Conservation (phyloP, 2,329 filamentous ascomycete genomes). For the Boeremia exigua region DNA sequence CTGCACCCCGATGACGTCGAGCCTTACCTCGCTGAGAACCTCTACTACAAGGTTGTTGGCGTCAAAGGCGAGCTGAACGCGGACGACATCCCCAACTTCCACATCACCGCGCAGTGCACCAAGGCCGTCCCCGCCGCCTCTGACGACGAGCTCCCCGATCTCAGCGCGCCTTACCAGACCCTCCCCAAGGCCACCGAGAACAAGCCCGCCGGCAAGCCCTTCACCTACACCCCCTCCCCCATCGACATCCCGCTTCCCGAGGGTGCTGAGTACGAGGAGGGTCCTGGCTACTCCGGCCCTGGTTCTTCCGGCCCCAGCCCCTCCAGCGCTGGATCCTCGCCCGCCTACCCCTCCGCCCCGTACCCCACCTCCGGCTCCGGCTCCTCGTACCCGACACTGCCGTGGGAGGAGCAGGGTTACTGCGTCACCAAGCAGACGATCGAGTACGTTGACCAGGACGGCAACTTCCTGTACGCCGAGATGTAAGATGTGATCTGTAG, state of each 20-base stretch:
- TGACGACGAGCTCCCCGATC: constrained; percentile 36
- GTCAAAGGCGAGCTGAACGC: constrained; percentile 39
- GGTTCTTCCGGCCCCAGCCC: background rate
- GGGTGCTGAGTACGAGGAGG: constrained; percentile 19
- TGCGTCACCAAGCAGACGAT: constrained; percentile 41
- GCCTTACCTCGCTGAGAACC: constrained; percentile 43
- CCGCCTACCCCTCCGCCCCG: background rate
- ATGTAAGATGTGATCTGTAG: constrained; percentile 14
- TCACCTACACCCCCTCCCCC: constrained; percentile 31
- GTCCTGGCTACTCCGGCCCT: background rate
- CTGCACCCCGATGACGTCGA: constrained; percentile 42
- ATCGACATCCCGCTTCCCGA: constrained; percentile 27
- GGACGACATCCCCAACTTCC: constrained; percentile 40
- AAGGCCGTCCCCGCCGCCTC: constrained; percentile 36
- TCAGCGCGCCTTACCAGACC: constrained; percentile 34
- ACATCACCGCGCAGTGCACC: constrained; percentile 41
- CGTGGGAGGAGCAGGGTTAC: constrained; percentile 39
- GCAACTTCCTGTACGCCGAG: constrained; percentile 40
- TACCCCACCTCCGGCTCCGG: constrained; percentile 14
- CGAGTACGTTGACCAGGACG: constrained; percentile 42
- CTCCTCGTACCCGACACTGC: constrained; percentile 23
- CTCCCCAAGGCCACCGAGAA: constrained; percentile 36
- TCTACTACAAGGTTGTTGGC: constrained; percentile 45
- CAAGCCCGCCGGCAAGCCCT: constrained; percentile 40
- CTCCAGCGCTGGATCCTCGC: constrained; percentile 12